A percentile compares a stretch with the other conserved stretches of the same genome.
Evolutionary conservation across 2,329 filamentous ascomycete genomes (phyloP).

Genomic region (Elsinoe fawcettii): DNA sequence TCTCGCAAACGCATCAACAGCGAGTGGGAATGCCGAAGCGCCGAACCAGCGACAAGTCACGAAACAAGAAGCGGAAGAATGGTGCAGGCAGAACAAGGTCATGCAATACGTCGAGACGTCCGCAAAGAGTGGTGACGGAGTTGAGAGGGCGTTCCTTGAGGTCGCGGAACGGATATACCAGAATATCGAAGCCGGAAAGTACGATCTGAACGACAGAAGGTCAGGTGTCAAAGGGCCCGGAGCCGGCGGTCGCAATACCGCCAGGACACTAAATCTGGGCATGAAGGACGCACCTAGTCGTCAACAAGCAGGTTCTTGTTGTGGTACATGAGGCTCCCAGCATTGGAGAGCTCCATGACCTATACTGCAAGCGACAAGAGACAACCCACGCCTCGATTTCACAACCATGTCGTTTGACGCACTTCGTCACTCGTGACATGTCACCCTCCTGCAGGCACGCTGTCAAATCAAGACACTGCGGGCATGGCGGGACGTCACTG

Average conservation of each 20-base stretch:
- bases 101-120: constrained; percentile 93
- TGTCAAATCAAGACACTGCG: not conserved
- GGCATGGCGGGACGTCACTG: not conserved
- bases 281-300: constrained; percentile 26
- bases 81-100: constrained; percentile 78
- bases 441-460: not conserved
- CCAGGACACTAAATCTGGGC: constrained; percentile 37
- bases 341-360: not conserved
- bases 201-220: constrained; percentile 86
- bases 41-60: constrained; percentile 70
- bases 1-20: constrained; percentile 49
- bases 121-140: constrained; percentile 89
- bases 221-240: constrained; percentile 74
- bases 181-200: constrained; percentile 91
- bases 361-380: not conserved
- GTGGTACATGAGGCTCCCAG: not conserved
- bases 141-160: constrained; percentile 86
- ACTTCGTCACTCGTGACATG: not conserved
- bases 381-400: not conserved
- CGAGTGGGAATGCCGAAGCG: constrained; percentile 24
- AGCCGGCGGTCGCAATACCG: constrained; percentile 39
- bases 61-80: constrained; percentile 74
- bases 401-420: not conserved
- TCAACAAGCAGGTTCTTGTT: not conserved
- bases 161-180: constrained; percentile 93